Conservation (phyloP, 352 stramenopile species). For the Pythium monospermum region DNA sequence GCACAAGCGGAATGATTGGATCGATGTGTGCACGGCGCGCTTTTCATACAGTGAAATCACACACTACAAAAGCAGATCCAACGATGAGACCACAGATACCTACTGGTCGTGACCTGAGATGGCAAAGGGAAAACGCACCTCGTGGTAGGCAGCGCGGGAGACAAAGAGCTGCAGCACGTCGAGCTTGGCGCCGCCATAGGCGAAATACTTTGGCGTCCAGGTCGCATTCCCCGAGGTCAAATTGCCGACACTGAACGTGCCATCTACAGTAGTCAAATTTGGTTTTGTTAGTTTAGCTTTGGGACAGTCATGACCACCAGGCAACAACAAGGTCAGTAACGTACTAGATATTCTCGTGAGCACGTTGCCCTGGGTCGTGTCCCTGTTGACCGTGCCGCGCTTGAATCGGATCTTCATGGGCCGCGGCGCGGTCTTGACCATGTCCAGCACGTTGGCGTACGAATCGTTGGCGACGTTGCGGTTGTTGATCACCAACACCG, state of each 20-base stretch:
- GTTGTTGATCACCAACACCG: slow-evolving; percentile 68
- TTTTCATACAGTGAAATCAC: slow-evolving; percentile 85
- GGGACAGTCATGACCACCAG: no score
- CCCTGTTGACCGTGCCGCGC: slow-evolving; percentile 54
- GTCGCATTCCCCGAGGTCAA: slow-evolving; percentile 68
- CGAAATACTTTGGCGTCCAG: slow-evolving; percentile 79
- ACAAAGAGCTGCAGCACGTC: slow-evolving; percentile 84
- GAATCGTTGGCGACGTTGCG: slow-evolving; percentile 47
- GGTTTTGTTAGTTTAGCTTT: no score
- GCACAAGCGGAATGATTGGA: slow-evolving; percentile 79
- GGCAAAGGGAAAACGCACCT: slow-evolving; percentile 28
- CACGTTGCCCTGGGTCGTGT: slow-evolving; percentile 60
- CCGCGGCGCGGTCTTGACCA: slow-evolving; percentile 74
- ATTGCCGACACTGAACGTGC: slow-evolving; percentile 81
- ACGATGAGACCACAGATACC: slow-evolving; percentile 1
- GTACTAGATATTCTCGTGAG: slow-evolving; percentile 81
- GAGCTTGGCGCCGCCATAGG: slow-evolving; percentile 74
- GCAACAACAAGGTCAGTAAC: slow-evolving; percentile 9
- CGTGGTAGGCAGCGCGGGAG: slow-evolving; percentile 74
- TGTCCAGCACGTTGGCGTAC: slow-evolving; percentile 61
- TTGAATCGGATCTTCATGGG: slow-evolving; percentile 74
- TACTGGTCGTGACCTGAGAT: neutral
- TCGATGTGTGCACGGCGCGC: slow-evolving; percentile 72
- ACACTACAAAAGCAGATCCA: slow-evolving; percentile 28
- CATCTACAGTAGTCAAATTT: slow-evolving; percentile 40